Evolutionary conservation across 1,284 basidiomycete genomes (phyloP).

Genomic region (Sphagnurus paluster): DNA sequence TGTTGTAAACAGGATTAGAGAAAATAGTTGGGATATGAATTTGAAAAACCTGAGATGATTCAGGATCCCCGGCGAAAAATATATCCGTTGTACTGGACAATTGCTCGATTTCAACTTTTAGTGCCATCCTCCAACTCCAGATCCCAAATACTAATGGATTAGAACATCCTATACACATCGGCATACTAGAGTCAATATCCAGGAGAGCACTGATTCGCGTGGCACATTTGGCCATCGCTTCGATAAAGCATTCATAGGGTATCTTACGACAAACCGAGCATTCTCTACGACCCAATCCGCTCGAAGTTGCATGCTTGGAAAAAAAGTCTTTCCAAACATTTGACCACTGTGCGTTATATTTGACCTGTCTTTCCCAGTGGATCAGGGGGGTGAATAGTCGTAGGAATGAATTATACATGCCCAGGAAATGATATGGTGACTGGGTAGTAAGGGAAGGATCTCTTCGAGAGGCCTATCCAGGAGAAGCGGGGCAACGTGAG

Average conservation of each 20-base stretch:
- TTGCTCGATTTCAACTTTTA: neutral
- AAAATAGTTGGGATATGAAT: neutral
- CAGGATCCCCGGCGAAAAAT: neutral
- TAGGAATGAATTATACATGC: neutral
- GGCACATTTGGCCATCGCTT: neutral
- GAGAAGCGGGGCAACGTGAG: slow-evolving; percentile 5
- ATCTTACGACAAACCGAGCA: neutral
- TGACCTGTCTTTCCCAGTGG: neutral
- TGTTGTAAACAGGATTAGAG: neutral
- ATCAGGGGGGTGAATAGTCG: neutral
- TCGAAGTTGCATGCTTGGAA: neutral
- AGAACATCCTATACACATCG: neutral
- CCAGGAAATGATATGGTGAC: slow-evolving; percentile 1
- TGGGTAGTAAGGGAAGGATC: slow-evolving; percentile 14
- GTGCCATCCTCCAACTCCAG: neutral
- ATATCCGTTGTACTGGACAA: neutral
- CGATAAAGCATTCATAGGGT: neutral
- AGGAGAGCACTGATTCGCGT: neutral
- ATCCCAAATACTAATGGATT: neutral
- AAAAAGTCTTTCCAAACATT: neutral
- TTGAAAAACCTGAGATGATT: neutral
- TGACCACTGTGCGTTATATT: slow-evolving; percentile 5
- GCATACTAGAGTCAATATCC: neutral
- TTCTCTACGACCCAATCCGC: neutral
- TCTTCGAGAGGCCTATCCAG: slow-evolving; percentile 7